Conservation (phyloP, 805 yeast species). For the Millerozyma miso region DNA sequence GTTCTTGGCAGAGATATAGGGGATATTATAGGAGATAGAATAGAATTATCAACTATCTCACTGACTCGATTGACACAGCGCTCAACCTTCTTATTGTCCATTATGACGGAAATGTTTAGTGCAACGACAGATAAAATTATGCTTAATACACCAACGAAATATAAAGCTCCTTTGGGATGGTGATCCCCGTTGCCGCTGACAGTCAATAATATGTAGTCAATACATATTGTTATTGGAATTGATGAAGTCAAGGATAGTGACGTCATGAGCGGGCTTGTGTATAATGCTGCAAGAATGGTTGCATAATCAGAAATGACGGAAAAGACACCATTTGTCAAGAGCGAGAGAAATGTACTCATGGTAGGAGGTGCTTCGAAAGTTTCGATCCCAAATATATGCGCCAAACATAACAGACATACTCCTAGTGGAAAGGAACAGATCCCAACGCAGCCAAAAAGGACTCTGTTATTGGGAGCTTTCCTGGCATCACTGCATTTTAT, state of each 20-base stretch:
- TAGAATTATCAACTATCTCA: not conserved
- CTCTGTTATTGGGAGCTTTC: constrained; percentile 42
- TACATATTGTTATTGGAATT: constrained; percentile 48
- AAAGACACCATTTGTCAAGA: constrained; percentile 40
- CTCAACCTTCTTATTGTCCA: constrained; percentile 43
- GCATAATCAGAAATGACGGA: constrained; percentile 48
- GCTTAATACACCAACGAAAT: constrained; percentile 44
- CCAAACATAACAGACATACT: constrained; percentile 34
- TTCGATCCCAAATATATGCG: constrained; percentile 37
- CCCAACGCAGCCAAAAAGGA: constrained; percentile 47
- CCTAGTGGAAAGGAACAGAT: constrained; percentile 36
- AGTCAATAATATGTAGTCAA: constrained; percentile 38
- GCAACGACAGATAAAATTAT: constrained; percentile 45
- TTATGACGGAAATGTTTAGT: constrained; percentile 38
- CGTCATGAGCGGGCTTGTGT: constrained; percentile 52
- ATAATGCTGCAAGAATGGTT: constrained; percentile 46
- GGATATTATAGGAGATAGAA: constrained; percentile 41
- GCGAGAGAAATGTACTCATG: constrained; percentile 23
- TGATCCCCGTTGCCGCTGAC: constrained; percentile 13
- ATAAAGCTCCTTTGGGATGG: constrained; percentile 24
- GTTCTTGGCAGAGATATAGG: constrained; percentile 33
- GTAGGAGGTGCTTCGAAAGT: constrained; percentile 40
- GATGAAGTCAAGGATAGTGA: constrained; percentile 49
- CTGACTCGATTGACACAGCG: constrained; percentile 23
- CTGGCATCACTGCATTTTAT: constrained; percentile 41